phyloP scores from a whole-genome alignment of 1,284 basidiomycete genomes.

The Leccinum ambiguum region DNA sequence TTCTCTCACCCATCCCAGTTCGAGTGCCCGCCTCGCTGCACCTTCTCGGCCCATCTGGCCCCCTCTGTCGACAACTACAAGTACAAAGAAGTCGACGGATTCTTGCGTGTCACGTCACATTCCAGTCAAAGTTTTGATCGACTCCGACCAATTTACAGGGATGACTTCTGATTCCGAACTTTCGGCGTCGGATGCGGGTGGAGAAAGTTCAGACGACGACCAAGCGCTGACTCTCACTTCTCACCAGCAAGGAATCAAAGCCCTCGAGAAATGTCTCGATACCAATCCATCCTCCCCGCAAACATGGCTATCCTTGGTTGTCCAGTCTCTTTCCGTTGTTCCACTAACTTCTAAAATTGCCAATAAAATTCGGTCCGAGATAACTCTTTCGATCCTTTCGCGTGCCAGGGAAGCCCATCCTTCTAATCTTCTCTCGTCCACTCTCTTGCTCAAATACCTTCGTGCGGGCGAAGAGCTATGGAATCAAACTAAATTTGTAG shows the following conservation, averaged over 20 bases:
- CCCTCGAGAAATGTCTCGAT: constrained; percentile 55
- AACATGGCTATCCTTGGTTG: constrained; percentile 68
- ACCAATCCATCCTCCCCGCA: constrained; percentile 50
- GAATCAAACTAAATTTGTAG: constrained; percentile 49
- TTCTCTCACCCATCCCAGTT: constrained; percentile 53
- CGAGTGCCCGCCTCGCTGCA: constrained; percentile 50
- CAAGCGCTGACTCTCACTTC: constrained; percentile 43
- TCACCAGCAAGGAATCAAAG: constrained; percentile 55
- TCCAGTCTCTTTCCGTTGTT: constrained; percentile 56
- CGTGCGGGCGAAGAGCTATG: constrained; percentile 72
- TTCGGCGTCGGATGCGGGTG: constrained; percentile 38
- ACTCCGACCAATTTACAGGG: constrained; percentile 47
- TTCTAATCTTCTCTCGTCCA: constrained; percentile 47
- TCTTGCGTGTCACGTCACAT: constrained; percentile 53
- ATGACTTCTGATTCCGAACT: constrained; percentile 44
- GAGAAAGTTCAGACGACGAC: constrained; percentile 35
- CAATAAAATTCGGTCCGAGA: constrained; percentile 62
- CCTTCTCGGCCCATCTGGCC: constrained; percentile 45
- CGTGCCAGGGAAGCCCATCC: constrained; percentile 62
- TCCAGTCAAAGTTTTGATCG: constrained; percentile 36
- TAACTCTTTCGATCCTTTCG: constrained; percentile 63
- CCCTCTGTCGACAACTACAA: constrained; percentile 39
- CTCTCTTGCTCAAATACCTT: constrained; percentile 62
- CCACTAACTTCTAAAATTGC: constrained; percentile 65
- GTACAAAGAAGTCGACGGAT: constrained; percentile 64